Evolutionary conservation across 2,329 filamentous ascomycete genomes (phyloP).

Genomic region (Geosmithia flava): DNA sequence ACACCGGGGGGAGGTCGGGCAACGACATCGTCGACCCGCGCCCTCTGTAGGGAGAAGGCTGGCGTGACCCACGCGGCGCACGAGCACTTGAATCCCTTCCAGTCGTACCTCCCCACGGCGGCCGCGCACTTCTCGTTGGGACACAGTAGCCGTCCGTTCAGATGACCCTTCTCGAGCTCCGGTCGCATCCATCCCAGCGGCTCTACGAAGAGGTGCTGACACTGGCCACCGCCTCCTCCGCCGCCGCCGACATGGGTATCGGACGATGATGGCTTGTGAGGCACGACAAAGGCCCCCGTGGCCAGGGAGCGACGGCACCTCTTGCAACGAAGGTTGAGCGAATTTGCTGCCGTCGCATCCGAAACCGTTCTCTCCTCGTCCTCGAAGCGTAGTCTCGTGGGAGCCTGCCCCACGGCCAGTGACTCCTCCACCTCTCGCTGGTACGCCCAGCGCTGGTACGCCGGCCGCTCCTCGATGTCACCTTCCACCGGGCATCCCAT

Average conservation of each 20-base stretch:
- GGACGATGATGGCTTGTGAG: slow-evolving; percentile 38
- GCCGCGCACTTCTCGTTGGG: slow-evolving; percentile 67
- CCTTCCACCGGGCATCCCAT: slow-evolving; percentile 64
- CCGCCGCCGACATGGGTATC: slow-evolving; percentile 3
- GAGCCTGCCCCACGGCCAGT: slow-evolving; percentile 64
- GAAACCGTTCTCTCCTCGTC: slow-evolving; percentile 41
- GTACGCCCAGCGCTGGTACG: slow-evolving; percentile 65
- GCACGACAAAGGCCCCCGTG: slow-evolving; percentile 48
- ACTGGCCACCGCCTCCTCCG: slow-evolving; percentile 23
- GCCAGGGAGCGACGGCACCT: slow-evolving; percentile 67
- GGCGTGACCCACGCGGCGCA: slow-evolving; percentile 87
- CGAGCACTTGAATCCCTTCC: slow-evolving; percentile 89
- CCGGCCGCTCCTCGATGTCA: slow-evolving; percentile 50
- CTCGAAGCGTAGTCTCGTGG: slow-evolving; percentile 72
- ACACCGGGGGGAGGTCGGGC: slow-evolving; percentile 11
- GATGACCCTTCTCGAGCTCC: slow-evolving; percentile 64
- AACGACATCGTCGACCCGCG: slow-evolving; percentile 61
- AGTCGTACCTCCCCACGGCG: slow-evolving; percentile 85
- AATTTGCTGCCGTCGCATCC: neutral
- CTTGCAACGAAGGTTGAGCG: slow-evolving; percentile 56
- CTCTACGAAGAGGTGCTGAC: slow-evolving; percentile 83
- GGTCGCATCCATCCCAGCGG: slow-evolving; percentile 91
- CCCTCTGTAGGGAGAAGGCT: slow-evolving; percentile 74
- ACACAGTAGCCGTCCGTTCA: slow-evolving; percentile 77
- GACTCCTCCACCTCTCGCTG: slow-evolving; percentile 40